phyloP scores from a whole-genome alignment of 768 basidiomycete genomes.

The Coprinopsis marcescibilis region DNA sequence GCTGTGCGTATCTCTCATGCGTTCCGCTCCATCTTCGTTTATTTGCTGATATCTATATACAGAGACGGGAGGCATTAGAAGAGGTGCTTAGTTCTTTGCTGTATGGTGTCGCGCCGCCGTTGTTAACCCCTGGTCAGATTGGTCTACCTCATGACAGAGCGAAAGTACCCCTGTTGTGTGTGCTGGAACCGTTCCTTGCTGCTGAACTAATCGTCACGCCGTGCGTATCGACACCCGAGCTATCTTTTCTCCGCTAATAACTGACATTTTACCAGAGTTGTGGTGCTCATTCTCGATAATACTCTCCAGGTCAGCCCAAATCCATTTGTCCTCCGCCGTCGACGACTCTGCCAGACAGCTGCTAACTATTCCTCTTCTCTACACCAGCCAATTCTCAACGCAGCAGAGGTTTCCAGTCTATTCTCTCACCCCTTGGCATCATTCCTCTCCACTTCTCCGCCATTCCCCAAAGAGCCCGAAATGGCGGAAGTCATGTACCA shows the following conservation, averaged over 20 bases:
- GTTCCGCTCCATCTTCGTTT: neutral
- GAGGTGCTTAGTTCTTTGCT: slow-evolving; percentile 47
- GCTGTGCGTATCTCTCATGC: slow-evolving; percentile 50
- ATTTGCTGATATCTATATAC: neutral
- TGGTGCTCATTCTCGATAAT: slow-evolving; percentile 79
- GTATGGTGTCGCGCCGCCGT: neutral
- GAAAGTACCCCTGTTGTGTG: slow-evolving; percentile 70
- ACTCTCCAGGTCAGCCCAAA: slow-evolving; percentile 52
- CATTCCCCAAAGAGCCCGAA: slow-evolving; percentile 51
- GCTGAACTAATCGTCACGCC: slow-evolving; percentile 76
- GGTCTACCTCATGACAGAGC: slow-evolving; percentile 70
- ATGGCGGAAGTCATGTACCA: slow-evolving; percentile 59
- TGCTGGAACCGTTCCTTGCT: slow-evolving; percentile 75
- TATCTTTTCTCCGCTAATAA: neutral
- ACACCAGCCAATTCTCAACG: slow-evolving; percentile 70
- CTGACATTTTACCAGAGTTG: slow-evolving; percentile 48
- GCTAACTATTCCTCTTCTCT: neutral
- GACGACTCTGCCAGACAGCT: neutral
- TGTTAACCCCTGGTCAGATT: slow-evolving; percentile 42
- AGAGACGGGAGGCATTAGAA: slow-evolving; percentile 88
- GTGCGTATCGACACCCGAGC: slow-evolving; percentile 38
- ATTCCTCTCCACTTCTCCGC: slow-evolving; percentile 59
- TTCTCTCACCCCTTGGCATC: slow-evolving; percentile 82
- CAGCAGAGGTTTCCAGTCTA: slow-evolving; percentile 69
- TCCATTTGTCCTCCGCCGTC: neutral